These are phyloP conservation scores for Candida tetrigidarum DNA, from an alignment of 1,139 yeast genomes.

Conservation along the genomic window DNA sequence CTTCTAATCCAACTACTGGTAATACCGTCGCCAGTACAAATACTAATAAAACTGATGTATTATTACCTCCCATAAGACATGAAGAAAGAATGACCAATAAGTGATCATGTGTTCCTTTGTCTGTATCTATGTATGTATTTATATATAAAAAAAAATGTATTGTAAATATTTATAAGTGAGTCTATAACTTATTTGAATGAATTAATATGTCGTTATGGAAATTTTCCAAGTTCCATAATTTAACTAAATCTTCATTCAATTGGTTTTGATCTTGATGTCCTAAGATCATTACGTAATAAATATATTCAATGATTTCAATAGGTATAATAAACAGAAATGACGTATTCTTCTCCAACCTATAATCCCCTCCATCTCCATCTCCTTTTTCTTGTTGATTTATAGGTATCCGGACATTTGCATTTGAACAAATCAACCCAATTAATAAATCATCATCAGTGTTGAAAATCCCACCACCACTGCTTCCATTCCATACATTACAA, in stretches of 20 bases:
- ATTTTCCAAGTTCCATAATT: slow-evolving; percentile 29
- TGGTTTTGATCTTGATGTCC: slow-evolving; percentile 3
- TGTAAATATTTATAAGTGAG: slow-evolving; percentile 9
- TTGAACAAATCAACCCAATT: slow-evolving; percentile 66
- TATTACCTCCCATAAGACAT: slow-evolving; percentile 19
- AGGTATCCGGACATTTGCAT: slow-evolving; percentile 48
- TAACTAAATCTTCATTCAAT: slow-evolving; percentile 16
- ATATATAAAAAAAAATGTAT: neutral
- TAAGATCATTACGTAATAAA: slow-evolving; percentile 17
- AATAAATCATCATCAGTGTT: slow-evolving; percentile 31
- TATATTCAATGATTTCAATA: slow-evolving; percentile 26
- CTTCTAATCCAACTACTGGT: too few relatives aligned
- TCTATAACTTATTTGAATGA: slow-evolving; percentile 17
- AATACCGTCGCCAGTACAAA: neutral
- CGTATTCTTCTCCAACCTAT: slow-evolving; percentile 30
- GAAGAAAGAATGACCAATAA: slow-evolving; percentile 9
- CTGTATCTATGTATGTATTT: too few relatives aligned
- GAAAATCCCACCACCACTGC: slow-evolving; percentile 72
- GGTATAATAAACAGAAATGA: slow-evolving; percentile 36
- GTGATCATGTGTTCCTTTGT: too few relatives aligned
- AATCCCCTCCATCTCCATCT: slow-evolving; percentile 1
- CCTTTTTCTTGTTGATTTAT: slow-evolving; percentile 13
- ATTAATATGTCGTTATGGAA: slow-evolving; percentile 26
- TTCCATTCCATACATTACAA: slow-evolving; percentile 77
- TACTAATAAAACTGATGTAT: slow-evolving; percentile 10